These are phyloP conservation scores for Capsicum pubescens DNA, from an alignment of 257 asterid species.

Conservation along the genomic window DNA sequence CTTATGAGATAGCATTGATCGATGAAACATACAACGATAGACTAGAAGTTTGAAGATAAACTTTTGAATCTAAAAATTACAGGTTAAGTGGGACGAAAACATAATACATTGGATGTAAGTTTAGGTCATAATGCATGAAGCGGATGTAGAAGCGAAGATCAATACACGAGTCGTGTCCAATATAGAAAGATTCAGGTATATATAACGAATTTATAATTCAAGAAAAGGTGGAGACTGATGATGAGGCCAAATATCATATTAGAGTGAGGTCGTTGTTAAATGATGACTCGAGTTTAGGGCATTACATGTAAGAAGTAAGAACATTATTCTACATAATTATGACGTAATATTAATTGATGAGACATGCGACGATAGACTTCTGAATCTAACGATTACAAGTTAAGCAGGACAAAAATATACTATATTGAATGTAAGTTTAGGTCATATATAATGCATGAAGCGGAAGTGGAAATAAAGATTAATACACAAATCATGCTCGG, in stretches of 20 bases:
- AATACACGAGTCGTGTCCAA: not conserved
- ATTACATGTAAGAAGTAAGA: too few relatives aligned
- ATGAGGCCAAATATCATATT: too few relatives aligned
- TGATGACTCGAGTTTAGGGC: too few relatives aligned
- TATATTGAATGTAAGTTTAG: not conserved
- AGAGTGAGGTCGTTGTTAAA: too few relatives aligned
- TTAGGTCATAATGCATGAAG: not conserved
- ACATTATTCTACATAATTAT: not conserved
- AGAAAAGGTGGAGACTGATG: too few relatives aligned
- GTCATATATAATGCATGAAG: not conserved
- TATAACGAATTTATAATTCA: rapidly evolving
- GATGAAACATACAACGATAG: not conserved
- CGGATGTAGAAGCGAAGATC: not conserved
- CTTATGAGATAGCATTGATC: not conserved
- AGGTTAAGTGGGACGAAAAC: not conserved
- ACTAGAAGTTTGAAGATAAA: not conserved
- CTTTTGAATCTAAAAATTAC: not conserved
- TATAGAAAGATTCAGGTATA: not conserved
- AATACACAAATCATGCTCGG: too few relatives aligned
- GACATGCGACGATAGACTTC: not conserved
- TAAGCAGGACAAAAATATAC: not conserved
- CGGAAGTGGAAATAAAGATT: too few relatives aligned
- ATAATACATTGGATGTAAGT: rapidly evolving
- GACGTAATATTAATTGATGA: not conserved
- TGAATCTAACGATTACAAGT: not conserved